Evolutionary conservation across 768 basidiomycete genomes (phyloP), one percentile per base, ranked within the genome.

Genomic region (Rhodotorula taiwanensis): DNA sequence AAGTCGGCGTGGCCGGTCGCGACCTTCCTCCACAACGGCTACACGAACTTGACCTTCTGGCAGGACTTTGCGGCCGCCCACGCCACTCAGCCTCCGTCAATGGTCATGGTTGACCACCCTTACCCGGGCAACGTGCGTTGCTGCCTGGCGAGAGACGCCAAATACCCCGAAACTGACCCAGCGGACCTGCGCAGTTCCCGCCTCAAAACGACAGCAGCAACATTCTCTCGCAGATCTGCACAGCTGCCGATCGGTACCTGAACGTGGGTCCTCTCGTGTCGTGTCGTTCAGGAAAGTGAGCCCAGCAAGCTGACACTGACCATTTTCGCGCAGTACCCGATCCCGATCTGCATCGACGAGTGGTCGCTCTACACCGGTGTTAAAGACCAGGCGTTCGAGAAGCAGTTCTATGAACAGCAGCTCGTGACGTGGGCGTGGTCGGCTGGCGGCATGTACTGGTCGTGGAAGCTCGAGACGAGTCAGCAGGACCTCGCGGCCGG

Each of bases 271-370:
- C n/a, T 44, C 20, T n/a, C 43, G 20, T 18, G 15, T 21, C 7
- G 43, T 11, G 41, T 41, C 41, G n/a, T n/a, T n/a, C n/a, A n/a
- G n/a, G n/a, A n/a, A n/a, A n/a, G n/a, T n/a, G n/a, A n/a, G n/a
- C n/a, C n/a, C n/a, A n/a, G n/a, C n/a, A n/a, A n/a, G n/a, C n/a
- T n/a, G n/a, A n/a, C n/a, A n/a, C n/a, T n/a, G n/a, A n/a, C n/a
- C n/a, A n/a, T n/a, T n/a, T 39, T 70, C 52, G 57, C 56, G 41
- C 42, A 50, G 25, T 73, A 67, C 60, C 72, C 73, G 5, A 60
- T 72, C 13, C 66, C 70, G 2, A 55, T 72, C 51, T 55, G 55
- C 52, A 67, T 73, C 49, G 71, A 70, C 48, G 72, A 73, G 57
- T 73, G 62, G 62, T 20, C 33, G 49, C 5, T 50, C 7, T 67